phyloP scores from a whole-genome alignment of 2,329 filamentous ascomycete genomes.

The Clonostachys rhizophaga region DNA sequence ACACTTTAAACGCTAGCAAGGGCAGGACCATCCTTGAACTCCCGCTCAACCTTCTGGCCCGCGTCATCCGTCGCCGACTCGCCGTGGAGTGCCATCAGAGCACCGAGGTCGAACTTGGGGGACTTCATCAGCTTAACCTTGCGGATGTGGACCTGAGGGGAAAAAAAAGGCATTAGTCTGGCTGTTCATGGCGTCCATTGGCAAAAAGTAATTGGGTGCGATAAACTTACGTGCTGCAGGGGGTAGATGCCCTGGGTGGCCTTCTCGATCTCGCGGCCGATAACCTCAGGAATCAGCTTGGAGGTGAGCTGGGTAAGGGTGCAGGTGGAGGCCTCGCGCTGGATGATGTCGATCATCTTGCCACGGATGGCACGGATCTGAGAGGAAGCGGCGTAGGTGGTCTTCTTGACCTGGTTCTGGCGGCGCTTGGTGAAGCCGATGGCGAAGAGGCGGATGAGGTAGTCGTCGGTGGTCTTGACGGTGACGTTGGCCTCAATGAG shows the following conservation, averaged over 20 bases:
- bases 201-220: background rate
- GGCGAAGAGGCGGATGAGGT: constrained; percentile 97
- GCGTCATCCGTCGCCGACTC: constrained; percentile 95
- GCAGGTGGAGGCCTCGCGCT: constrained; percentile 90
- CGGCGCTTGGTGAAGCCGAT: constrained; percentile 99
- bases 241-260: constrained; percentile 99
- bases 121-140: constrained; percentile 99
- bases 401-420: constrained; percentile 99
- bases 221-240: constrained; percentile 88
- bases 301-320: constrained; percentile 93
- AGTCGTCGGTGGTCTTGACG: constrained; percentile 99
- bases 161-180: constrained; percentile 2
- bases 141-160: constrained; percentile 87
- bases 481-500: constrained; percentile 99
- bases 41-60: constrained; percentile 96
- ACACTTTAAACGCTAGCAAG: constrained; percentile 82
- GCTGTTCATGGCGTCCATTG: background rate
- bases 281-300: constrained; percentile 99
- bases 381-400: constrained; percentile 93
- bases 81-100: constrained; percentile 93
- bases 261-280: constrained; percentile 99
- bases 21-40: constrained; percentile 94
- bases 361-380: constrained; percentile 97
- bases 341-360: constrained; percentile 99
- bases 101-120: constrained; percentile 98